These are phyloP conservation scores for Trypanosoma cruzi DNA, from an alignment of 208 protist genomes.

Conservation along the genomic window DNA sequence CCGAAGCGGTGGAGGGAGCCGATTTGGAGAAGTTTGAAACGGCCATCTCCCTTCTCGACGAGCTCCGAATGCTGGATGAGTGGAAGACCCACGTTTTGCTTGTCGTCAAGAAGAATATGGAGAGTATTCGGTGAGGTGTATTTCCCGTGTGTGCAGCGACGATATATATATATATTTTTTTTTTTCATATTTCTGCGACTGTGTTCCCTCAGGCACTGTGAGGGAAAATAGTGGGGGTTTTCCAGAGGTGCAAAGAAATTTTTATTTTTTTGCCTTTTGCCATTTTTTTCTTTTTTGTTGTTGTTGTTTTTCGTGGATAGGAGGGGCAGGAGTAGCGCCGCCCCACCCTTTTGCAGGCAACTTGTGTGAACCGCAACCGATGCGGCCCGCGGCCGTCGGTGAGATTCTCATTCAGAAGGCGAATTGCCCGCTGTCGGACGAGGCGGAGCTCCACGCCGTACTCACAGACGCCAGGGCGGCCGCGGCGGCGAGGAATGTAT, in stretches of 20 bases:
- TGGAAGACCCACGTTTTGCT: constrained; percentile 89
- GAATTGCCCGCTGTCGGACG: constrained; percentile 12
- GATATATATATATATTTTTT: constrained; percentile 7
- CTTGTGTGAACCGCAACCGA: neutral
- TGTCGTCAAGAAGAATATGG: constrained; percentile 85
- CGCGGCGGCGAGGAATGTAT: neutral
- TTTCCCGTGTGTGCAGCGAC: neutral
- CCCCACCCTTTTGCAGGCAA: neutral
- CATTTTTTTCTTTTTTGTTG: constrained; percentile 11
- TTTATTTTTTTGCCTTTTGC: neutral
- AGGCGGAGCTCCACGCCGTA: constrained; percentile 23
- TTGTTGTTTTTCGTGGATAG: neutral
- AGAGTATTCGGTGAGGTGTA: constrained; percentile 57
- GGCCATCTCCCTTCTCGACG: constrained; percentile 71
- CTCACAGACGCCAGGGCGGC: constrained; percentile 16
- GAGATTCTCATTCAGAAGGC: constrained; percentile 19
- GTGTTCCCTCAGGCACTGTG: neutral
- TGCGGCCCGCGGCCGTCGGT: neutral
- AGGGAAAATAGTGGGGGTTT: too few species aligned
- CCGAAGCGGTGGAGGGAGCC: constrained; percentile 67
- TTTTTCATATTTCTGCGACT: constrained; percentile 10
- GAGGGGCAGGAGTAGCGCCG: too few species aligned
- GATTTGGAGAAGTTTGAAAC: constrained; percentile 84
- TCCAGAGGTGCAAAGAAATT: neutral
- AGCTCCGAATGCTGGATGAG: constrained; percentile 79